phyloP scores from a whole-genome alignment of 495 filamentous ascomycete genomes.

The Pyronema omphalodes region DNA sequence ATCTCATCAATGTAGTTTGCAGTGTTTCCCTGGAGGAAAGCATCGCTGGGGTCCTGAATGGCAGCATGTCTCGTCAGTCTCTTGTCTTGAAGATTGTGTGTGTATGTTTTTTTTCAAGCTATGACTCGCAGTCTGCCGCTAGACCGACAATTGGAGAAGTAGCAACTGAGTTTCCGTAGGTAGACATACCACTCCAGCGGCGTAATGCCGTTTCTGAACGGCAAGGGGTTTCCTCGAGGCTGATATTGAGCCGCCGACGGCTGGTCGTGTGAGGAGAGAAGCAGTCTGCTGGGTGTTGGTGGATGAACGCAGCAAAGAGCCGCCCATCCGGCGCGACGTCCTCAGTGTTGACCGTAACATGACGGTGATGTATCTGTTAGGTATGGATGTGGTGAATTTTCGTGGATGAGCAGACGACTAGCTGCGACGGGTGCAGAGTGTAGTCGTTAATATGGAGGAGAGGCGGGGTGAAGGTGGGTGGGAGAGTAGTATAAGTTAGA shows the following conservation, averaged over 20 bases:
- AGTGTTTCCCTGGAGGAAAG: constrained; percentile 81
- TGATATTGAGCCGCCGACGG: constrained; percentile 14
- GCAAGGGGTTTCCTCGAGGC: constrained; percentile 27
- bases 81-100: not conserved
- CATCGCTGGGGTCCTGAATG: constrained; percentile 64
- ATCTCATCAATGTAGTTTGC: constrained; percentile 99
- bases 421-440: not conserved
- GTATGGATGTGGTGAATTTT: not conserved
- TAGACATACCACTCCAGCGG: not conserved
- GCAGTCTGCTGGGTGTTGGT: not conserved
- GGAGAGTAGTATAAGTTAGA: not conserved
- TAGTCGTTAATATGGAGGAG: not conserved
- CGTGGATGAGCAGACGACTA: not conserved
- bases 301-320: not conserved
- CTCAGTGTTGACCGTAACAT: constrained; percentile 5
- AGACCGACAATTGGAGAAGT: not conserved
- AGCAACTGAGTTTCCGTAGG: constrained; percentile 5
- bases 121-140: not conserved
- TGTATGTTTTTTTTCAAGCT: too few relatives aligned
- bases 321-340: constrained; percentile 6
- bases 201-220: constrained; percentile 7
- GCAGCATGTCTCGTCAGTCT: not conserved
- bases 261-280: not conserved
- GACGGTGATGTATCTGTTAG: not conserved
- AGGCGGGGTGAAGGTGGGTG: not conserved